Evolutionary conservation across 176 grass and related monocot genomes (phyloP).

Genomic region (Zea luxurians): DNA sequence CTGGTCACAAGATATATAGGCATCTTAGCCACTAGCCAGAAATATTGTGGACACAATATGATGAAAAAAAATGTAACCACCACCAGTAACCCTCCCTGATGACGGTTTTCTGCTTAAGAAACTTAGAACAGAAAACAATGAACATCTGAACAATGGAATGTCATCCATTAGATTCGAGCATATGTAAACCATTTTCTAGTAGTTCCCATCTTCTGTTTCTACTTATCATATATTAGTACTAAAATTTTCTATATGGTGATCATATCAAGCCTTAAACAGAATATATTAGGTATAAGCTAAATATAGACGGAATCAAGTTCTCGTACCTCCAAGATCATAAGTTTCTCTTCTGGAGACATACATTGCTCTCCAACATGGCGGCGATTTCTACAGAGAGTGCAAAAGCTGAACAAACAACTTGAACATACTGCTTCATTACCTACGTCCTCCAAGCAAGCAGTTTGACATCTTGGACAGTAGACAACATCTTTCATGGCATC

Average conservation of each 20-base stretch:
- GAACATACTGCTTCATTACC: constrained; percentile 71
- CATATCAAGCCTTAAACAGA: neutral
- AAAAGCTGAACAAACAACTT: constrained; percentile 84
- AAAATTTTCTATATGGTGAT: neutral
- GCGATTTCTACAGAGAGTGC: constrained; percentile 66
- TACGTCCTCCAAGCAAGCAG: constrained; percentile 73
- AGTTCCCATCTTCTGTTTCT: neutral
- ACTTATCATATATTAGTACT: neutral
- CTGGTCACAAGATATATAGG: constrained; percentile 9
- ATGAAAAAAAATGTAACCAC: constrained; percentile 13
- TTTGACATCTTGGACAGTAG: constrained; percentile 79
- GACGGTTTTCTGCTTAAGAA: neutral
- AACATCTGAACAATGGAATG: neutral
- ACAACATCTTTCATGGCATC: constrained; percentile 76
- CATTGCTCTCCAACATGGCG: constrained; percentile 73
- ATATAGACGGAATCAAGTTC: constrained; percentile 9
- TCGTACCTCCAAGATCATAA: constrained; percentile 67
- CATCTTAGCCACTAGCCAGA: neutral
- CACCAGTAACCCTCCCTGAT: neutral
- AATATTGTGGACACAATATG: neutral
- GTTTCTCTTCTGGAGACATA: constrained; percentile 55
- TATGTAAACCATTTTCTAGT: neutral
- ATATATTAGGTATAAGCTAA: constrained; percentile 6
- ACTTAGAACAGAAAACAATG: neutral
- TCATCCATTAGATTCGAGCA: neutral